phyloP scores from a whole-genome alignment of 2,329 filamentous ascomycete genomes.

The Neofusicoccum kwambonambiense region DNA sequence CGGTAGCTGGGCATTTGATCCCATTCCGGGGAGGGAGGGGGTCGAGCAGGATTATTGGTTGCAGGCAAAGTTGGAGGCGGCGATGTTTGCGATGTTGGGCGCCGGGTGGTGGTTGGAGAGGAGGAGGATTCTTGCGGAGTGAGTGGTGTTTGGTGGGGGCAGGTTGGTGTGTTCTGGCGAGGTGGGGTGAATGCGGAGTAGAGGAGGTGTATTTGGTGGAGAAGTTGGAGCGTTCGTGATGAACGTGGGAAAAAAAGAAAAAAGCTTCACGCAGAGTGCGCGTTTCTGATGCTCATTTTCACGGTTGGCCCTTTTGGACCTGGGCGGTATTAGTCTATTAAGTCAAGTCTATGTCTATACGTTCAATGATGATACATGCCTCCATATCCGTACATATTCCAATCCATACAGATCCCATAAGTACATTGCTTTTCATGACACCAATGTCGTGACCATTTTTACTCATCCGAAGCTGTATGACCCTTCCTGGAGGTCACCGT shows the following conservation, averaged over 20 bases:
- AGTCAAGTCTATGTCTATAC: slow-evolving; percentile 1
- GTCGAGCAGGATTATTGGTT: not conserved
- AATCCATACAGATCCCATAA: not conserved
- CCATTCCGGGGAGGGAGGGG: not conserved
- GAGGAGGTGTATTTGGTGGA: too few species aligned
- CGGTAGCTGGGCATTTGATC: slow-evolving; percentile 20
- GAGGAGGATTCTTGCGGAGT: slow-evolving; percentile 1
- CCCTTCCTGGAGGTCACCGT: not conserved
- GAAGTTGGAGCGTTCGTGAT: not conserved
- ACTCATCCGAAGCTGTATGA: slow-evolving; percentile 1
- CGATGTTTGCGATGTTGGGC: not conserved
- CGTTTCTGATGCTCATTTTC: too few species aligned
- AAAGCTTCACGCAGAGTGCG: not conserved
- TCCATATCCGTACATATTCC: not conserved
- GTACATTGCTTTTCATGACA: not conserved
- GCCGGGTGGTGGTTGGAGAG: slow-evolving; percentile 15
- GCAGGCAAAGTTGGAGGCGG: slow-evolving; percentile 14
- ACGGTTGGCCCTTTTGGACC: not conserved
- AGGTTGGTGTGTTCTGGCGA: not conserved
- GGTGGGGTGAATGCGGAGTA: not conserved
- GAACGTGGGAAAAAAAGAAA: not conserved
- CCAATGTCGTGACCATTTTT: not conserved
- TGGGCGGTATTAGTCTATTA: slow-evolving; percentile 1
- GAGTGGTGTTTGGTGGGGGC: not conserved
- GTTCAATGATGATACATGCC: not conserved